Percentiles rank a stretch among this genome's conserved stretches.
These are phyloP conservation scores for Malus sieversii DNA, from an alignment of 306 rosid genomes.

Conservation along the genomic window DNA sequence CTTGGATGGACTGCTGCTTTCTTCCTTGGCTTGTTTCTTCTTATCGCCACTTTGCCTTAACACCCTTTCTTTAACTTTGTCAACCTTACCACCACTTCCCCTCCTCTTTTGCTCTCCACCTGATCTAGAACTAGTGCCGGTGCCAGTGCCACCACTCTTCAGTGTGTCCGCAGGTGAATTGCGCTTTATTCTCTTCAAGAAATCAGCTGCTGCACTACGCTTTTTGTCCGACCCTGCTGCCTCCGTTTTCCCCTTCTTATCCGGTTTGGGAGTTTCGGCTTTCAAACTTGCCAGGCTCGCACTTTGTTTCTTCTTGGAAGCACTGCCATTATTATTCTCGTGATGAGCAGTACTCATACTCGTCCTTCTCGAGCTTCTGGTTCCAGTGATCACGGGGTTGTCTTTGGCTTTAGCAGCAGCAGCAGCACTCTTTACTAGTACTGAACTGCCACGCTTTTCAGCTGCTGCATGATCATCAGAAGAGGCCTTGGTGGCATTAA, in stretches of 20 bases:
- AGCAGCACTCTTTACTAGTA: background rate
- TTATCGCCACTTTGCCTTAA: conserved; percentile 34
- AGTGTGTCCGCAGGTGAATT: conserved; percentile 31
- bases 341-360: background rate
- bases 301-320: conserved; percentile 34
- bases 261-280: conserved; percentile 25
- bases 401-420: conserved; percentile 35
- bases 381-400: conserved; percentile 66
- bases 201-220: conserved; percentile 63
- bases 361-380: conserved; percentile 57
- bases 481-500: conserved; percentile 16
- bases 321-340: conserved; percentile 25
- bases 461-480: conserved; percentile 23
- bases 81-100: conserved; percentile 1
- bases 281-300: conserved; percentile 20
- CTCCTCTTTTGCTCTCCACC: conserved; percentile 48
- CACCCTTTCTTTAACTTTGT: conserved; percentile 36
- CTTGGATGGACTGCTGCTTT: conserved; percentile 44
- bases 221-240: conserved; percentile 40
- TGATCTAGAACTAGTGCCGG: background rate
- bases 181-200: conserved; percentile 77
- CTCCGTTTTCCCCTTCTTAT: conserved; percentile 44
- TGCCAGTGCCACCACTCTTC: conserved; percentile 24
- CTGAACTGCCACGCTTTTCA: conserved; percentile 26
- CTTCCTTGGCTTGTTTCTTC: conserved; percentile 42